Evolutionary conservation across 768 basidiomycete genomes (phyloP).

Genomic region (Dioszegia crocea): DNA sequence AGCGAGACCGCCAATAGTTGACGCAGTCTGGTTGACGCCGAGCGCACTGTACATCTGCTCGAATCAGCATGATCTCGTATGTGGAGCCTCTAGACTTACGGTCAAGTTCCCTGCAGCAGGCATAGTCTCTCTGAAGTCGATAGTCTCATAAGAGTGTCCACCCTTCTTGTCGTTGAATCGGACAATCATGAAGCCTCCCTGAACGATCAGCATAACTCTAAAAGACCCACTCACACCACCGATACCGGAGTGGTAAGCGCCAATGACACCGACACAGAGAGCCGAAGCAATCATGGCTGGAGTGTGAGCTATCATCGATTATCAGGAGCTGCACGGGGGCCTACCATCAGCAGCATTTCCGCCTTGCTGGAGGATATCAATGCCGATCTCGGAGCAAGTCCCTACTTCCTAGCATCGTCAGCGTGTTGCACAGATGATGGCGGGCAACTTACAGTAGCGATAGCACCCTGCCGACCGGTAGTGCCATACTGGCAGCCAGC

Average conservation of each 20-base stretch:
- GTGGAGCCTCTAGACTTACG: slow-evolving; percentile 8
- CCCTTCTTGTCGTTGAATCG: slow-evolving; percentile 26
- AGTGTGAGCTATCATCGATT: too few relatives aligned
- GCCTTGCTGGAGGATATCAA: slow-evolving; percentile 32
- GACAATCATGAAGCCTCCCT: slow-evolving; percentile 41
- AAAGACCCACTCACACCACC: slow-evolving; percentile 25
- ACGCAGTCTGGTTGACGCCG: slow-evolving; percentile 25
- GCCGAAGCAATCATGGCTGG: slow-evolving; percentile 32
- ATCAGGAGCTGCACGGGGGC: neutral
- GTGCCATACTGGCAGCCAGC: slow-evolving; percentile 19
- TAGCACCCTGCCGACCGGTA: slow-evolving; percentile 18
- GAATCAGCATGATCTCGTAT: neutral
- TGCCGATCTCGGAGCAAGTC: slow-evolving; percentile 34
- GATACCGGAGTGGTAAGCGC: slow-evolving; percentile 40
- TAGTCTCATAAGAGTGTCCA: slow-evolving; percentile 27
- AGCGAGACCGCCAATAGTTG: slow-evolving; percentile 44
- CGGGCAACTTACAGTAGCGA: slow-evolving; percentile 14
- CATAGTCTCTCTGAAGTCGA: slow-evolving; percentile 40
- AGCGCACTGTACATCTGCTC: slow-evolving; percentile 23
- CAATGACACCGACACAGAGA: slow-evolving; percentile 38
- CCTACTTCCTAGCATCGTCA: slow-evolving; percentile 27
- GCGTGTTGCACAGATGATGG: too few relatives aligned
- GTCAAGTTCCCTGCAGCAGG: slow-evolving; percentile 41
- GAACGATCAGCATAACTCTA: neutral
- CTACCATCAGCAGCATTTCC: slow-evolving; percentile 40